Conservation (phyloP, 768 basidiomycete species). For the Auricularia sp. region DNA sequence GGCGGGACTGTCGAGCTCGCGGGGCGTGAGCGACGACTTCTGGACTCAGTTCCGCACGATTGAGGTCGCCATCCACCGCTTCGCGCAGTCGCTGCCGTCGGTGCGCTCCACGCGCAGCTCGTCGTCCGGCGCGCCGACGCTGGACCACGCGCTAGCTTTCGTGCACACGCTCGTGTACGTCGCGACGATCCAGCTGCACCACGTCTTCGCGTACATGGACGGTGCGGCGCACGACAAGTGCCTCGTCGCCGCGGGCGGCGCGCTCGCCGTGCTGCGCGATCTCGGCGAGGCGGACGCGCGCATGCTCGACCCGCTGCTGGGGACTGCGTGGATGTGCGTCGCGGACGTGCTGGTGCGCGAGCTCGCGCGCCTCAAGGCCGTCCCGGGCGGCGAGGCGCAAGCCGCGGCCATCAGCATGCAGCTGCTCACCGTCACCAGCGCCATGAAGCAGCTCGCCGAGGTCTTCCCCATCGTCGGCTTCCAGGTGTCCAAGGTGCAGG, state of each 20-base stretch:
- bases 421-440: slow-evolving; percentile 24
- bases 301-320: slow-evolving; percentile 70
- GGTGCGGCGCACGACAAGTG: slow-evolving; percentile 56
- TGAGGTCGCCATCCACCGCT: slow-evolving; percentile 55
- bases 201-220: slow-evolving; percentile 51
- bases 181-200: slow-evolving; percentile 57
- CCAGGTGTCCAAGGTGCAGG: neutral
- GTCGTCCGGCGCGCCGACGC: slow-evolving; percentile 52
- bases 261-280: slow-evolving; percentile 50
- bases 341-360: slow-evolving; percentile 61
- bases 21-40: slow-evolving; percentile 27
- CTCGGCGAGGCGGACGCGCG: slow-evolving; percentile 55
- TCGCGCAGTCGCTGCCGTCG: slow-evolving; percentile 39
- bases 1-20: slow-evolving; percentile 20
- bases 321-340: slow-evolving; percentile 59
- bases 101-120: slow-evolving; percentile 44
- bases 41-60: slow-evolving; percentile 50
- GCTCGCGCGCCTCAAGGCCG: slow-evolving; percentile 27
- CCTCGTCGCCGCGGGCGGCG: slow-evolving; percentile 50
- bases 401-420: slow-evolving; percentile 20
- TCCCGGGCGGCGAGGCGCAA: slow-evolving; percentile 10
- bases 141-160: slow-evolving; percentile 49
- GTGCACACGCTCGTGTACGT: slow-evolving; percentile 59
- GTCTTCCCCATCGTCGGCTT: slow-evolving; percentile 29
- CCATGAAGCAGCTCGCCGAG: slow-evolving; percentile 26